Evolutionary conservation across 371 early-diverging fungal genomes (phyloP).

Genomic region (Globomyces sp.): DNA sequence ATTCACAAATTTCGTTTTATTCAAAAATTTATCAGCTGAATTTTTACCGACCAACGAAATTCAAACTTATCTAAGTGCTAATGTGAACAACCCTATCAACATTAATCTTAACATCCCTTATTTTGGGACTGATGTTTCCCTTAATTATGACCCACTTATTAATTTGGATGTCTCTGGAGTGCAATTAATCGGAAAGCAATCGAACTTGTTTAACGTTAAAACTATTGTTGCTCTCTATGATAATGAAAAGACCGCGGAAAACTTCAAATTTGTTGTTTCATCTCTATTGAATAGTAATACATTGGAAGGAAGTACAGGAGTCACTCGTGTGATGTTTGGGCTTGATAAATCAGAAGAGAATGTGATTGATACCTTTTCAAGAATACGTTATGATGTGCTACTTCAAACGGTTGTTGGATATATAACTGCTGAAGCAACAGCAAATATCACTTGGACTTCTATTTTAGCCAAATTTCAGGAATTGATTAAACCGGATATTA

Average conservation of each 20-base stretch:
- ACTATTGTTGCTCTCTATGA: conserved; percentile 22
- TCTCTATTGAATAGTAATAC: conserved; percentile 10
- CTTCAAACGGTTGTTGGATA: not conserved
- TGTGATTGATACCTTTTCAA: conserved; percentile 22
- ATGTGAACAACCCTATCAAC: conserved; percentile 5
- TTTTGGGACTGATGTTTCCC: conserved; percentile 15
- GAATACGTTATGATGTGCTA: not conserved
- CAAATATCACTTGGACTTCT: not conserved
- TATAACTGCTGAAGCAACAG: conserved; percentile 5
- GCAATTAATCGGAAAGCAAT: conserved; percentile 10
- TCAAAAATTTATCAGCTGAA: too few species aligned
- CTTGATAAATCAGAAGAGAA: conserved; percentile 5
- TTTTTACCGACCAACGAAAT: conserved; percentile 12
- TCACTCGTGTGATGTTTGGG: conserved; percentile 6
- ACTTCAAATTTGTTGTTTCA: conserved; percentile 21
- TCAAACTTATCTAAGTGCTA: conserved; percentile 21
- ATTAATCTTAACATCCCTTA: conserved; percentile 22
- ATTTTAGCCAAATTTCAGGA: not conserved
- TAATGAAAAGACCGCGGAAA: conserved; percentile 9
- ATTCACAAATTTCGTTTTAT: too few species aligned
- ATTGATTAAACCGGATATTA: conserved; percentile 1
- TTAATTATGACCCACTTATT: not conserved
- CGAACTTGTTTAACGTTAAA: conserved; percentile 11
- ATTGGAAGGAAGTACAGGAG: conserved; percentile 11
- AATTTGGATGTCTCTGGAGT: conserved; percentile 2